Percentiles rank a stretch among this genome's conserved stretches.
Conservation (phyloP, 805 yeast species). For the Tetrapisispora fleetii region DNA sequence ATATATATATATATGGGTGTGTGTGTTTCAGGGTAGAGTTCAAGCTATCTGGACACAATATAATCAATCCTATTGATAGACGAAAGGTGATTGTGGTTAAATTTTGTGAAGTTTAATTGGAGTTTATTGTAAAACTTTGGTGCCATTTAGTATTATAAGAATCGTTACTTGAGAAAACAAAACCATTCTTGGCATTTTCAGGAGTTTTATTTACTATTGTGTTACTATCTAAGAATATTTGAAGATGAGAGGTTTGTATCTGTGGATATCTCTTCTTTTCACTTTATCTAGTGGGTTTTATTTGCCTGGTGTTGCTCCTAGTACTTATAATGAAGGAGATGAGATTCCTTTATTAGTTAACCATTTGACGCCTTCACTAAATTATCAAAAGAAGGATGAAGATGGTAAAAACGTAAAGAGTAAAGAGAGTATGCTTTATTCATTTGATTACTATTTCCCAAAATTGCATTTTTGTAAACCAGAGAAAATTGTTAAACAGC, state of each 20-base stretch:
- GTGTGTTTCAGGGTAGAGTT: no score
- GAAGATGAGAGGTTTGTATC: background rate
- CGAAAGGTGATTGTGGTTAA: no score
- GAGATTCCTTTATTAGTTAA: constrained; percentile 72
- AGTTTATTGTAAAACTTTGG: no score
- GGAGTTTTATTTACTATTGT: background rate
- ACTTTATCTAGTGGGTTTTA: constrained; percentile 52
- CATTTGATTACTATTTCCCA: constrained; percentile 76
- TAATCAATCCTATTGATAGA: no score
- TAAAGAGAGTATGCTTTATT: constrained; percentile 48
- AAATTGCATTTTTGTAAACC: constrained; percentile 82
- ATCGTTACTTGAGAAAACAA: no score
- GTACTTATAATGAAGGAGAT: constrained; percentile 69
- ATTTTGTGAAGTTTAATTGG: no score
- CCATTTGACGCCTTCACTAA: constrained; percentile 73
- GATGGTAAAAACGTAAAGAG: constrained; percentile 31
- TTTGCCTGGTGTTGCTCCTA: constrained; percentile 94
- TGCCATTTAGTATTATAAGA: no score
- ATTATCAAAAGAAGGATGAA: constrained; percentile 33
- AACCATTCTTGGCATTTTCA: background rate
- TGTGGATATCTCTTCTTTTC: background rate
- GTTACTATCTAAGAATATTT: no score
- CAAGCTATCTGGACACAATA: no score
- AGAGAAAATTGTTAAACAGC: constrained; percentile 43
- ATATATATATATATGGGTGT: no score